Conservation (phyloP, 2,329 filamentous ascomycete genomes). For the Neocatenulostroma microsporum region DNA sequence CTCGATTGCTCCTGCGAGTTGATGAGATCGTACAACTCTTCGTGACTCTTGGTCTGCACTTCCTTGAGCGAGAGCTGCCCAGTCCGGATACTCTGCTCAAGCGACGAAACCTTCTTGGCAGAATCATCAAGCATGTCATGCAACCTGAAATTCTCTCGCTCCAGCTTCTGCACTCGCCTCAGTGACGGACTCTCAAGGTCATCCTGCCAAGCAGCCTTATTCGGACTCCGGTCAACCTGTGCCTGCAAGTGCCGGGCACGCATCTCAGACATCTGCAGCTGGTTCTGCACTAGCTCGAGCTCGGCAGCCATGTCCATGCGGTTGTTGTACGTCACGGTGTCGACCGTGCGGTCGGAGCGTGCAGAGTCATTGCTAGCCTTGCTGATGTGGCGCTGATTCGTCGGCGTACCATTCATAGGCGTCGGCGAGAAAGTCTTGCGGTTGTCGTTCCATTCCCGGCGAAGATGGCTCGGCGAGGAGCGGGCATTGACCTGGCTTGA, state of each 20-base stretch:
- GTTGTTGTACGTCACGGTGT: slow-evolving; percentile 76
- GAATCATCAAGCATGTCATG: slow-evolving; percentile 96
- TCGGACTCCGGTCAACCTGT: slow-evolving; percentile 65
- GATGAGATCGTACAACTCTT: slow-evolving; percentile 86
- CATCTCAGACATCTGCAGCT: slow-evolving; percentile 90
- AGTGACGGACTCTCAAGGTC: slow-evolving; percentile 75
- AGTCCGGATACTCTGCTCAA: slow-evolving; percentile 79
- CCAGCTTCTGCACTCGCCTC: slow-evolving; percentile 78
- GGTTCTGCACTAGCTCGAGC: slow-evolving; percentile 85
- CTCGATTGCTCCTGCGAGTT: slow-evolving; percentile 89
- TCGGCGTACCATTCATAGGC: slow-evolving; percentile 58
- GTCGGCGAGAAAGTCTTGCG: slow-evolving; percentile 61
- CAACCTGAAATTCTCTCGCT: slow-evolving; percentile 81
- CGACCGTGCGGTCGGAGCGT: slow-evolving; percentile 75
- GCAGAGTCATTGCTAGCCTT: slow-evolving; percentile 66
- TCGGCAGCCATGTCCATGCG: slow-evolving; percentile 87
- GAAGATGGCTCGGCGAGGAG: slow-evolving; percentile 65
- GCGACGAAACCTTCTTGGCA: slow-evolving; percentile 76
- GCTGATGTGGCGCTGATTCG: slow-evolving; percentile 57
- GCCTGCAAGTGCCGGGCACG: slow-evolving; percentile 87
- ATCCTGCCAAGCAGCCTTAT: slow-evolving; percentile 53
- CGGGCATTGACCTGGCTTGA: slow-evolving; percentile 66
- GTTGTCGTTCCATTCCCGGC: slow-evolving; percentile 51
- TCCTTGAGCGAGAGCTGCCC: slow-evolving; percentile 85
- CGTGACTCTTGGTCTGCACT: slow-evolving; percentile 85